Conservation (phyloP, 805 yeast species). For the Wickerhamiella musiphila region DNA sequence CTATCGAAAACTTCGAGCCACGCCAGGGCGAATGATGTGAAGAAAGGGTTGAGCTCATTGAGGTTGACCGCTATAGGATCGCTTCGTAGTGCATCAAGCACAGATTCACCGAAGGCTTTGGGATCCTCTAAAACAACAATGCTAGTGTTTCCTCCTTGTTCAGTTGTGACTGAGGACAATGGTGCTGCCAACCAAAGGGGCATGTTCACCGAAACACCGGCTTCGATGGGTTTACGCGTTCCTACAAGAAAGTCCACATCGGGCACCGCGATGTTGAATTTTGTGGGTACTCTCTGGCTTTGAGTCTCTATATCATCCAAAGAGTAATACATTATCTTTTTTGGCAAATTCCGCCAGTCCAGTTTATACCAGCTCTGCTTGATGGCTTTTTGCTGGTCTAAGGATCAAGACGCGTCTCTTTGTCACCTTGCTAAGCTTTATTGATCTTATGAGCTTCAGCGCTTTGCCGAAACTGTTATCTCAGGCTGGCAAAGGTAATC, state of each 20-base stretch:
- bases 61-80: conserved; percentile 51
- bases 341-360: too few relatives aligned
- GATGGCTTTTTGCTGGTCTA: too few relatives aligned
- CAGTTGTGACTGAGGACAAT: conserved; percentile 36
- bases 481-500: too few relatives aligned
- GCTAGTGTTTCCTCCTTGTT: conserved; percentile 22
- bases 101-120: conserved; percentile 42
- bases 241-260: conserved; percentile 81
- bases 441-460: too few relatives aligned
- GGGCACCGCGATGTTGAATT: conserved; percentile 60
- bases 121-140: conserved; percentile 60
- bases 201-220: conserved; percentile 31
- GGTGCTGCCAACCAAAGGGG: conserved; percentile 84
- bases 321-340: conserved; percentile 19
- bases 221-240: conserved; percentile 11
- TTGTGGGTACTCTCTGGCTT: conserved; percentile 50
- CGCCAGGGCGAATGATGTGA: conserved; percentile 48
- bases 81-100: conserved; percentile 68
- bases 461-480: too few relatives aligned
- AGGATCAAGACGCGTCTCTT: too few relatives aligned
- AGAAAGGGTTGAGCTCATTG: conserved; percentile 47
- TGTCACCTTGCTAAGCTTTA: too few relatives aligned
- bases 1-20: conserved; percentile 67
- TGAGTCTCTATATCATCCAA: conserved; percentile 24
- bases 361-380: too few relatives aligned